phyloP scores from a whole-genome alignment of 139 green algal genomes.

The Tetratostichococcus sp. region DNA sequence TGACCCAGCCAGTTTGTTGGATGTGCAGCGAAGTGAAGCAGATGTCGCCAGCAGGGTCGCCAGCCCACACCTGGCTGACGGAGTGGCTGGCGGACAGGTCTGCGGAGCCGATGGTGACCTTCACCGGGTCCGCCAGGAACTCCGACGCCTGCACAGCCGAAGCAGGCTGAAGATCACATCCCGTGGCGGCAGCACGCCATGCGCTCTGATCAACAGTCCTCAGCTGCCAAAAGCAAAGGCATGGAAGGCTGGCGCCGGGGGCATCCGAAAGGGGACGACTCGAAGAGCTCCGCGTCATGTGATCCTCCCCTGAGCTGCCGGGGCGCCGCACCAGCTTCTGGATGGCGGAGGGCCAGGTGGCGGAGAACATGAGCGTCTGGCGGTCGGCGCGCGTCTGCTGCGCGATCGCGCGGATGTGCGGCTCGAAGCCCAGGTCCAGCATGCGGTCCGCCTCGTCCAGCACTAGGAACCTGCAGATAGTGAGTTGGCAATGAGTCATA shows the following conservation, averaged over 20 bases:
- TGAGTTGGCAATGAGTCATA: neutral
- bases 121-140: constrained; percentile 73
- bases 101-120: constrained; percentile 69
- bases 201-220: no score
- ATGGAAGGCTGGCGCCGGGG: no score
- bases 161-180: no score
- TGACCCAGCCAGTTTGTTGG: no score
- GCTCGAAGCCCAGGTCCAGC: constrained; percentile 92
- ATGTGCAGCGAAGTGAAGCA: neutral
- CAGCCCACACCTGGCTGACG: constrained; percentile 61
- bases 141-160: constrained; percentile 34
- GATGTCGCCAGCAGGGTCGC: no score
- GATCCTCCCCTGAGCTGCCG: no score
- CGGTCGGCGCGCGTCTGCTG: constrained; percentile 64
- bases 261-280: no score
- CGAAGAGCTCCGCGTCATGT: no score
- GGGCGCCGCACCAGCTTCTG: constrained; percentile 68
- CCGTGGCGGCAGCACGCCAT: no score
- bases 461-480: constrained; percentile 59
- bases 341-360: constrained; percentile 88
- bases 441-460: constrained; percentile 94
- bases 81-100: constrained; percentile 88
- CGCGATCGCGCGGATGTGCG: constrained; percentile 66
- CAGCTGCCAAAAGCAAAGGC: no score
- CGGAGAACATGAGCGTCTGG: constrained; percentile 96